Conservation (phyloP, 106 monocot genomes). For the Dioscorea alata region DNA sequence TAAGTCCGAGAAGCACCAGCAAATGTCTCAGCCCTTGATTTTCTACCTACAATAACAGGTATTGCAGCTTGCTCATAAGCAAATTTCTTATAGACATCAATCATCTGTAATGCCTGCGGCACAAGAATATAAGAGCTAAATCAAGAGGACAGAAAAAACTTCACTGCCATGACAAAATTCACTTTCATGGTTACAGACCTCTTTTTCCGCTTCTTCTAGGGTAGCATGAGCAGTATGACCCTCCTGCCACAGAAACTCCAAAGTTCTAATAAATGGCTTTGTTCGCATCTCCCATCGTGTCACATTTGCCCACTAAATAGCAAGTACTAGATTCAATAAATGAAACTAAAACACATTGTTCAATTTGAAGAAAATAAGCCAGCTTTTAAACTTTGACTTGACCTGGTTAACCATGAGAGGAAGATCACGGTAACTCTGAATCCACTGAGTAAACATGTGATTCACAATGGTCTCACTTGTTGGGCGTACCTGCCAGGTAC, state of each 20-base stretch:
- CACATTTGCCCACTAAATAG: slow-evolving; percentile 89
- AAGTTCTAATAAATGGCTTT: slow-evolving; percentile 96
- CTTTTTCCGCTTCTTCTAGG: slow-evolving; percentile 88
- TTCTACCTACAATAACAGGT: slow-evolving; percentile 94
- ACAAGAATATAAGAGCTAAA: slow-evolving; percentile 18
- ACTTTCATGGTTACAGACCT: slow-evolving; percentile 34
- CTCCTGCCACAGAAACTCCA: slow-evolving; percentile 99
- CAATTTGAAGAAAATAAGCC: too few relatives aligned
- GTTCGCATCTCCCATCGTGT: slow-evolving; percentile 99
- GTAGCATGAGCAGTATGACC: slow-evolving; percentile 99
- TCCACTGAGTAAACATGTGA: slow-evolving; percentile 99
- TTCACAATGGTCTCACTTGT: slow-evolving; percentile 99
- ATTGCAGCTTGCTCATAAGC: slow-evolving; percentile 96
- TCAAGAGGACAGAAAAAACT: slow-evolving; percentile 15
- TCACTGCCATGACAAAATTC: not conserved
- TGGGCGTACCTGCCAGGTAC: slow-evolving; percentile 71
- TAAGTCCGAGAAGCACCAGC: slow-evolving; percentile 90
- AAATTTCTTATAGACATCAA: slow-evolving; percentile 90
- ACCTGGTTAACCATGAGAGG: slow-evolving; percentile 99
- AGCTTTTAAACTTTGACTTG: not conserved
- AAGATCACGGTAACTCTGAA: slow-evolving; percentile 97
- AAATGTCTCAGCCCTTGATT: slow-evolving; percentile 89
- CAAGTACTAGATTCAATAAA: not conserved
- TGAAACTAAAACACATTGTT: too few relatives aligned
- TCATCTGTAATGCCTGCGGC: slow-evolving; percentile 95